Evolutionary conservation across 257 asterid species (phyloP), one percentile per base, ranked within the genome.

Genomic region (Solanum ossicruentum): DNA sequence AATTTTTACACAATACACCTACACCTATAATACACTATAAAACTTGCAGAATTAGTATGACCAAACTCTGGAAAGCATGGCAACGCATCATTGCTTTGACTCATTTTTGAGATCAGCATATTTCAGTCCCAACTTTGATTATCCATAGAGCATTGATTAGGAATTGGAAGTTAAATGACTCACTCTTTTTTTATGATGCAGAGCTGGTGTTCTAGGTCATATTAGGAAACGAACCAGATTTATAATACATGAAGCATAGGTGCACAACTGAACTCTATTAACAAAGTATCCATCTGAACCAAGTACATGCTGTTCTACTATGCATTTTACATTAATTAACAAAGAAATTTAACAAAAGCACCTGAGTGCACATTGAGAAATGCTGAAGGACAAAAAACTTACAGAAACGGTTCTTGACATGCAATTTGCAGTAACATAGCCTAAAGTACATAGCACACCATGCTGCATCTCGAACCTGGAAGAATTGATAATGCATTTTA

Each of bases 371-470:
- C 65, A 51, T 51, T 51, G 21, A 85, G 71, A 77, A 58, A 73
- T 47, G 60, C 70, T 43, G 39, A 77, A 75, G 66, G 36, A 69
- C 8, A 72, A 84, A 49, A 11, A 87, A 88, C 99, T 93, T 95
- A 96, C 99, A 84, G 93, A 87, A 84, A 97, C 90, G 67, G 82
- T 85, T 87, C 88, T 89, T 91, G 91, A 85, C 93, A 92, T 71
- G 91, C 96, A 91, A 88, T 94, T 93, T 90, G 99, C 98, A 66
- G 97, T 93, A 75, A 93, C 90, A 87, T 93, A 96, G 87, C 99
- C 99, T 73, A 96, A 79, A 87, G 95, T 97, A 90, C 97, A 91
- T 67, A 95, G 86, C 85, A 88, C 88, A 11, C 99, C 98, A 54
- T 96, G 98, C 78, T 91, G 95, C 85, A 93, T 87, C 91, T 96